A percentile compares a stretch with the other conserved stretches of the same genome.
These are phyloP conservation scores for Starmerella floris DNA, from an alignment of 805 yeast species.

Conservation along the genomic window DNA sequence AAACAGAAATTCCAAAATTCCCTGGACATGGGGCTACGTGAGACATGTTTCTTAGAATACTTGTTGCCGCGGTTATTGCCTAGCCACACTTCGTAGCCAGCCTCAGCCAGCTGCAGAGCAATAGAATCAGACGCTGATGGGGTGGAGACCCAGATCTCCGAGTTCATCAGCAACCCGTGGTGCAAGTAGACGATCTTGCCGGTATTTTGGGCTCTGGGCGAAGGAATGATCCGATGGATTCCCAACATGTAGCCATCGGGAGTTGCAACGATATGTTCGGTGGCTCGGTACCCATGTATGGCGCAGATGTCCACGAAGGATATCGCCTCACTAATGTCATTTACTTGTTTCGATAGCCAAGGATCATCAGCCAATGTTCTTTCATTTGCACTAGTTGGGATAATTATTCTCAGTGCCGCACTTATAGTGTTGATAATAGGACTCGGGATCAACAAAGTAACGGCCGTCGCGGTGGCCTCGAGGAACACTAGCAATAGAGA, in stretches of 20 bases:
- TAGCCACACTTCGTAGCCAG: slow-evolving; percentile 89
- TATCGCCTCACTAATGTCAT: slow-evolving; percentile 11
- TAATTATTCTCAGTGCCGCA: slow-evolving; percentile 3
- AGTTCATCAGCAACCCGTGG: slow-evolving; percentile 82
- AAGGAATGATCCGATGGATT: slow-evolving; percentile 44
- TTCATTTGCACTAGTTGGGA: slow-evolving; percentile 13
- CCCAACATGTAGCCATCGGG: slow-evolving; percentile 65
- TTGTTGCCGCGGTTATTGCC: slow-evolving; percentile 91
- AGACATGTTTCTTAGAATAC: slow-evolving; percentile 67
- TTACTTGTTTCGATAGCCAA: slow-evolving; percentile 4
- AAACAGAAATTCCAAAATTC: slow-evolving; percentile 81
- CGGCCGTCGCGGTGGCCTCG: slow-evolving; percentile 17
- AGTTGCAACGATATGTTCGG: slow-evolving; percentile 67
- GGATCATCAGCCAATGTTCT: slow-evolving; percentile 8
- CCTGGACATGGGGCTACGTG: slow-evolving; percentile 32
- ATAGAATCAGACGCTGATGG: slow-evolving; percentile 39
- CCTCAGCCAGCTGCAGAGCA: slow-evolving; percentile 64
- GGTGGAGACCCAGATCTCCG: slow-evolving; percentile 64
- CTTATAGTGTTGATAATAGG: slow-evolving; percentile 14
- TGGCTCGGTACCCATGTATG: slow-evolving; percentile 55
- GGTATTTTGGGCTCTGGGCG: slow-evolving; percentile 5
- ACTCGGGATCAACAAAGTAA: slow-evolving; percentile 19
- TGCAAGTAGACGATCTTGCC: slow-evolving; percentile 60
- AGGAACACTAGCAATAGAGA: slow-evolving; percentile 17
- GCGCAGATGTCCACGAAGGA: slow-evolving; percentile 50